Evolutionary conservation across 2,329 filamentous ascomycete species (phyloP).

Genomic region (Trichothecium sympodiale): DNA sequence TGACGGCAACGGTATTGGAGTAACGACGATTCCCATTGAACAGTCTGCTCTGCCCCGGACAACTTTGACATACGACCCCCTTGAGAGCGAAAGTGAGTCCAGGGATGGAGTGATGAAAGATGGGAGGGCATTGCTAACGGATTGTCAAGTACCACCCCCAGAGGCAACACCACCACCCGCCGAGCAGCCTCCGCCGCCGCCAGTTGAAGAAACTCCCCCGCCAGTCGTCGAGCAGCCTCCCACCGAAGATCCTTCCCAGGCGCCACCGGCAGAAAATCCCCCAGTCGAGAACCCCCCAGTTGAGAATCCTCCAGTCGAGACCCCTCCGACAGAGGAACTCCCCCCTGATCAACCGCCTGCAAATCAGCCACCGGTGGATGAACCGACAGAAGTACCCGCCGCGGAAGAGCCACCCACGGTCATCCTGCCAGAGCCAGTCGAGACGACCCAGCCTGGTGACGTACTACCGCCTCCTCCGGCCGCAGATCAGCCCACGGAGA

Average conservation of each 20-base stretch:
- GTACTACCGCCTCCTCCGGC: not conserved
- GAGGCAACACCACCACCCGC: not conserved
- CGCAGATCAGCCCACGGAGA: not conserved
- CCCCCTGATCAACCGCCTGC: not conserved
- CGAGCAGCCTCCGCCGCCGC: not conserved
- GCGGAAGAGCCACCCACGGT: not conserved
- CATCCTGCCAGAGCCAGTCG: too few species aligned
- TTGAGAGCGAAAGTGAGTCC: not conserved
- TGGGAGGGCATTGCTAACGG: not conserved
- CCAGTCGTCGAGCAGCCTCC: not conserved
- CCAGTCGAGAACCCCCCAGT: not conserved
- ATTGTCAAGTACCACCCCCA: not conserved
- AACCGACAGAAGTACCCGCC: not conserved
- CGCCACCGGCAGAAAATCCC: not conserved
- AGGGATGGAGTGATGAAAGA: not conserved
- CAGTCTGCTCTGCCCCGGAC: constrained; percentile 16
- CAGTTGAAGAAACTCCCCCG: not conserved
- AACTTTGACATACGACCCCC: constrained; percentile 7
- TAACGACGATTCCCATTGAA: constrained; percentile 17
- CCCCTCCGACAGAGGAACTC: not conserved
- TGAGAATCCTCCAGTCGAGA: not conserved
- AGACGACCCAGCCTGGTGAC: not conserved
- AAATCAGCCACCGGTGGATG: not conserved
- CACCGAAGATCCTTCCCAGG: too few species aligned
- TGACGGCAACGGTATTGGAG: constrained; percentile 16